These are phyloP conservation scores for Cyberlindnera bimundalis DNA, from an alignment of 805 yeast species.

Conservation along the genomic window DNA sequence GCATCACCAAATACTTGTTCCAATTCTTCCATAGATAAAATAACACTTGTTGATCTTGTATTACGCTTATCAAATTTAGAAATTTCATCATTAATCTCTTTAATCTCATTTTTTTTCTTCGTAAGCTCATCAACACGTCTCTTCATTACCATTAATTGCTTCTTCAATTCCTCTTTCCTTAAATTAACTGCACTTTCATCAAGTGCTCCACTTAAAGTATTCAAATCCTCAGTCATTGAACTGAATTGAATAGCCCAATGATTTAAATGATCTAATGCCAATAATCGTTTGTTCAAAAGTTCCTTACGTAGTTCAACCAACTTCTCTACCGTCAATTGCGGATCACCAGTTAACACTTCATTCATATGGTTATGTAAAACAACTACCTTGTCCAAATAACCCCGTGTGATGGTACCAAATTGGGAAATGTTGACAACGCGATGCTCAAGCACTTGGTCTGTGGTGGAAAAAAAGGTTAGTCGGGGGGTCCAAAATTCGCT, in stretches of 20 bases:
- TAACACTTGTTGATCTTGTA: neutral
- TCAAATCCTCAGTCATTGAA: conserved; percentile 6
- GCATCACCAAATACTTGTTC: conserved; percentile 16
- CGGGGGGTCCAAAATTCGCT: too few species aligned
- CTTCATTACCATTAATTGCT: conserved; percentile 12
- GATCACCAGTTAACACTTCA: conserved; percentile 3
- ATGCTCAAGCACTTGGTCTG: conserved; percentile 7
- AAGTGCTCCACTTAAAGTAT: conserved; percentile 1
- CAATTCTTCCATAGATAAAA: conserved; percentile 15
- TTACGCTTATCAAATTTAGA: conserved; percentile 1
- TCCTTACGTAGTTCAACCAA: conserved; percentile 7
- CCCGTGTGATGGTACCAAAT: conserved; percentile 5
- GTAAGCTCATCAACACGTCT: conserved; percentile 16
- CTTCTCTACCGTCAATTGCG: conserved; percentile 2
- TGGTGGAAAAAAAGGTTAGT: too few species aligned
- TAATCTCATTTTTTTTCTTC: conserved; percentile 17
- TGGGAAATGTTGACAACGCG: conserved; percentile 4
- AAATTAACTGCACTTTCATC: conserved; percentile 8
- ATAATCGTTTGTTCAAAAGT: conserved; percentile 8
- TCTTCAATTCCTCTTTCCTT: conserved; percentile 12
- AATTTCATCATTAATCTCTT: conserved; percentile 17
- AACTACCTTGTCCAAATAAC: conserved; percentile 4
- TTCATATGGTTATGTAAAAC: conserved; percentile 3
- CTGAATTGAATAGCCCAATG: conserved; percentile 14
- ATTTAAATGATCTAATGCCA: conserved; percentile 11